Conservation (phyloP, 768 basidiomycete genomes). For the Kwoniella dendrophila region DNA sequence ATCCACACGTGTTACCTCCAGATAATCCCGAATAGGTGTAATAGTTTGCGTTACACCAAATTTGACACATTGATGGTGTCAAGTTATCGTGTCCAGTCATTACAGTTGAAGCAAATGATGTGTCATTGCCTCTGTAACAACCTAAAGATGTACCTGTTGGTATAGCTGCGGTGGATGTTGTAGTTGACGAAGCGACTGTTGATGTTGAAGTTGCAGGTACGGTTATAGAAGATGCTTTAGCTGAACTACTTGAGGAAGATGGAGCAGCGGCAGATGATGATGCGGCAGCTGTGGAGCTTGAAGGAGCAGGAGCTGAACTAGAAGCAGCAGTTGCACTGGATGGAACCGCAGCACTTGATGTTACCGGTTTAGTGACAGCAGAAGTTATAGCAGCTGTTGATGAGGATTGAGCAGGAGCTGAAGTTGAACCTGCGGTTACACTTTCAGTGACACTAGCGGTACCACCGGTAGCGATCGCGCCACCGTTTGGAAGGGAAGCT, state of each 20-base stretch:
- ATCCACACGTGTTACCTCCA: slow-evolving; percentile 37
- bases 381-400: background rate
- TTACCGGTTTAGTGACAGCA: background rate
- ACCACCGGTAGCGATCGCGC: slow-evolving; percentile 15
- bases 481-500: slow-evolving; percentile 15
- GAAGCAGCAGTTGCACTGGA: background rate
- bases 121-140: slow-evolving; percentile 26
- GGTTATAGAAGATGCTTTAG: too few relatives aligned
- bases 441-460: slow-evolving; percentile 3
- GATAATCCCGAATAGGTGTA: slow-evolving; percentile 35
- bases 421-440: background rate
- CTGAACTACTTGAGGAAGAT: too few relatives aligned
- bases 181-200: slow-evolving; percentile 15
- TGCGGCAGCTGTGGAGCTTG: slow-evolving; percentile 1
- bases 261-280: slow-evolving; percentile 1
- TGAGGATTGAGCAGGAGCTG: too few relatives aligned
- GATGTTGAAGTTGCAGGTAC: too few relatives aligned
- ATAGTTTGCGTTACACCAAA: slow-evolving; percentile 42
- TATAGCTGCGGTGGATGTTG: slow-evolving; percentile 11
- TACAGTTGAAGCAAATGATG: slow-evolving; percentile 14
- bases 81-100: slow-evolving; percentile 34
- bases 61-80: slow-evolving; percentile 37
- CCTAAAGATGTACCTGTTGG: slow-evolving; percentile 26
- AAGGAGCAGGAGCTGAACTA: slow-evolving; percentile 4
- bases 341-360: slow-evolving; percentile 4